A percentile compares a stretch with the other conserved stretches of the same genome.
Evolutionary conservation across 2,329 filamentous ascomycete species (phyloP).

Genomic region (Fusarium foetens): DNA sequence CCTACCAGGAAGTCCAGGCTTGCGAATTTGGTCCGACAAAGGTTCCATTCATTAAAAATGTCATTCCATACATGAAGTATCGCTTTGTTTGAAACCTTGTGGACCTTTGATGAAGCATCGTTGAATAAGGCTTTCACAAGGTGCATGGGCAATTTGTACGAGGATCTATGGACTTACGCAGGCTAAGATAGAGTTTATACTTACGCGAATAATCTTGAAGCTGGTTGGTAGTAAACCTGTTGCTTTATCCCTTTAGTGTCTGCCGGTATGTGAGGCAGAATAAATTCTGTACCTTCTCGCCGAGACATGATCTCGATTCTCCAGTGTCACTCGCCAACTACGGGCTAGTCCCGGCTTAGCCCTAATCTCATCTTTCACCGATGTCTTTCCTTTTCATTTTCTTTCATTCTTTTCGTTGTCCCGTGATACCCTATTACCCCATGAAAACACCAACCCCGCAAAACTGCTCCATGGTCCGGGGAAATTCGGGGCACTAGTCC

Average conservation of each 20-base stretch:
- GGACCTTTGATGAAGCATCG: fast-evolving
- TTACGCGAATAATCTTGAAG: fast-evolving
- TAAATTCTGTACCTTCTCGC: fast-evolving
- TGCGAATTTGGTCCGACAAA: slow-evolving; percentile 20
- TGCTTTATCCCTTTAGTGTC: fast-evolving
- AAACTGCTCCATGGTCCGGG: slow-evolving; percentile 24
- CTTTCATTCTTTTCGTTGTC: slow-evolving; percentile 2
- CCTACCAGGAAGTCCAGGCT: background rate
- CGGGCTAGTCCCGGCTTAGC: slow-evolving; percentile 1
- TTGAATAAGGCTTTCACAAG: too few species aligned
- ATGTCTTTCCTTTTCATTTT: background rate
- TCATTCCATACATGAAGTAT: background rate
- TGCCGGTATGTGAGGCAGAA: background rate
- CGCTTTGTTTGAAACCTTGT: background rate
- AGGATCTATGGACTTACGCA: fast-evolving
- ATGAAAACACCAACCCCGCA: slow-evolving; percentile 34
- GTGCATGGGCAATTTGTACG: background rate
- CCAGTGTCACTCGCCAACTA: background rate
- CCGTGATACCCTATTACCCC: slow-evolving; percentile 28
- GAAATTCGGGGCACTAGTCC: slow-evolving; percentile 29
- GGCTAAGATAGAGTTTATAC: too few species aligned
- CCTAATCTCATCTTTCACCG: background rate
- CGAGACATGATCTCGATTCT: background rate
- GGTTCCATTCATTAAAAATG: background rate
- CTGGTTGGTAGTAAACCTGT: fast-evolving